Evolutionary conservation across 768 basidiomycete genomes (phyloP), one percentile per base, ranked within the genome.

Genomic region (Auricularia auricula-judae): DNA sequence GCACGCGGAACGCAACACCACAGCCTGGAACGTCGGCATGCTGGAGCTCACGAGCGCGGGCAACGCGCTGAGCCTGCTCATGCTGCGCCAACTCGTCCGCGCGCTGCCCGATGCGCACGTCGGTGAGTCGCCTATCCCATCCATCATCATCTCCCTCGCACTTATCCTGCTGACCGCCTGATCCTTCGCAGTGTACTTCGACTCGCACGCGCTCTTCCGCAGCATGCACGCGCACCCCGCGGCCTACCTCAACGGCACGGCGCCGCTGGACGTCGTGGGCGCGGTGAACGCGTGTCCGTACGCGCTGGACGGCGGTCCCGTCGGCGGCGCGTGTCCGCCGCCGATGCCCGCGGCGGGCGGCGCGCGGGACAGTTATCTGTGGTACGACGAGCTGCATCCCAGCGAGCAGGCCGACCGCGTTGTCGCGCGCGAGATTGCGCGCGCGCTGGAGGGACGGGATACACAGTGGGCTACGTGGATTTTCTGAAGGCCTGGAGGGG

Each of bases 161-260:
- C n/a, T n/a, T n/a, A n/a, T n/a, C n/a, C n/a, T n/a, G n/a, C n/a
- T n/a, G n/a, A n/a, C n/a, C n/a, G n/a, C n/a, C n/a, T n/a, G n/a
- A n/a, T n/a, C n/a, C n/a, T n/a, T n/a, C n/a, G n/a, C n/a, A 86
- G 86, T 80, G 0, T 70, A 84, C 0, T 87, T 87, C 67, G 84
- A 87, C 70, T 84, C 86, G 3, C 78, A 86, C 70, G 76, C 76
- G 2, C 76, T 87, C 42, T 86, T 87, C 70, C 71, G 78, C 18
- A 84, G 87, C 69, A 86, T 88, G 74, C 77, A 78, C 67, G 71
- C 74, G 33, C 71, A 80, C 64, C 86, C 86, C 0, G 67, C 72
- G 5, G 66, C 70, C 3, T 87, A 86, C 71, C 72, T 87, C 39
- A 88, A 87, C 66, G 86, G 86, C 8, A 87, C 85, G 0, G 84